Evolutionary conservation across 106 monocot species (phyloP).

Genomic region (Triglochin maritima): DNA sequence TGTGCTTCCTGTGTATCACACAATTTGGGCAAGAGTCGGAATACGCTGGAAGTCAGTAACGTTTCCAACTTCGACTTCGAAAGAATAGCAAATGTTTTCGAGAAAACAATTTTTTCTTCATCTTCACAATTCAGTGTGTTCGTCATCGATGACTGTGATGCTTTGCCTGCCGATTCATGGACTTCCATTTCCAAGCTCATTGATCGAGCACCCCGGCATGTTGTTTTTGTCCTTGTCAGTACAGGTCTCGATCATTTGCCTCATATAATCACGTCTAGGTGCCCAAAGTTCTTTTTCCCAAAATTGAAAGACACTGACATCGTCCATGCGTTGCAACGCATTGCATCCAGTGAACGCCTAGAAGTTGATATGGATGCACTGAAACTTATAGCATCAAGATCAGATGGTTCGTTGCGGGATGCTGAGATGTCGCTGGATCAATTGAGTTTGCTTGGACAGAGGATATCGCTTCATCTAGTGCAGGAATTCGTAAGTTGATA

Average conservation of each 20-base stretch:
- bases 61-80: constrained; percentile 43
- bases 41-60: constrained; percentile 55
- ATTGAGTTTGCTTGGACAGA: constrained; percentile 82
- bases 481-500: constrained; percentile 87
- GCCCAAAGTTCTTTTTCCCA: constrained; percentile 94
- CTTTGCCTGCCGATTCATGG: constrained; percentile 55
- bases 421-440: constrained; percentile 97
- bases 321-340: constrained; percentile 44
- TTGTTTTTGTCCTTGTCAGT: constrained; percentile 70
- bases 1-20: constrained; percentile 68
- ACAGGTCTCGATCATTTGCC: constrained; percentile 61
- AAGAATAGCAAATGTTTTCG: constrained; percentile 35
- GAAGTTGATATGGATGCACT: constrained; percentile 71
- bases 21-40: constrained; percentile 53
- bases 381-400: constrained; percentile 71
- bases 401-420: constrained; percentile 93
- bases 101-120: constrained; percentile 26
- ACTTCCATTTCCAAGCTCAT: constrained; percentile 53
- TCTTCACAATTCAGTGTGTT: constrained; percentile 67
- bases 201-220: constrained; percentile 48
- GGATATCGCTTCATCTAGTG: constrained; percentile 66
- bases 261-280: constrained; percentile 71
- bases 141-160: constrained; percentile 81
- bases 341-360: constrained; percentile 65
- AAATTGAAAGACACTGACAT: constrained; percentile 83